Evolutionary conservation across 2,329 filamentous ascomycete species (phyloP).

Genomic region (Capronia epimyces): DNA sequence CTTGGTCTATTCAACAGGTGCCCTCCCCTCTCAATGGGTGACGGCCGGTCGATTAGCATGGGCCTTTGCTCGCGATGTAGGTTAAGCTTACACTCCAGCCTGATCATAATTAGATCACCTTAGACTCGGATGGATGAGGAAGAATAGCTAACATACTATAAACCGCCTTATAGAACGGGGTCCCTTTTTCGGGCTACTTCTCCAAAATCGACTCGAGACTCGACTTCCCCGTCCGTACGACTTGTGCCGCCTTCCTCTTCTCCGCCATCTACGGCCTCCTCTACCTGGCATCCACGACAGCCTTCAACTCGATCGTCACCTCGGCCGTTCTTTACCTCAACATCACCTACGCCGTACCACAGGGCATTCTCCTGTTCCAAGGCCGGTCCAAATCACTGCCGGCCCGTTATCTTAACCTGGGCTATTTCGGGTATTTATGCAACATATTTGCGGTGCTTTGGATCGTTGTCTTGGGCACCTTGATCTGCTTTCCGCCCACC

Average conservation of each 20-base stretch:
- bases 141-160: too few relatives aligned
- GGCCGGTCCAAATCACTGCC: conserved; percentile 30
- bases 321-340: conserved; percentile 5
- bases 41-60: conserved; percentile 48
- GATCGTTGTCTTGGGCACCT: background rate
- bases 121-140: too few relatives aligned
- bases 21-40: too few relatives aligned
- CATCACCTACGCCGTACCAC: conserved; percentile 22
- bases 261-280: conserved; percentile 35
- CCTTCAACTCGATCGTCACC: conserved; percentile 38
- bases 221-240: background rate
- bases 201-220: background rate
- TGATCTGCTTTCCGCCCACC: conserved; percentile 8
- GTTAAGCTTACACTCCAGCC: too few relatives aligned
- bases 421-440: conserved; percentile 1
- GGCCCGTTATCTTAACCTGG: conserved; percentile 4
- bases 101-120: too few relatives aligned
- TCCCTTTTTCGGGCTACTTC: background rate
- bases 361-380: conserved; percentile 39
- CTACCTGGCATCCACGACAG: conserved; percentile 37
- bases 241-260: conserved; percentile 34
- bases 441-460: conserved; percentile 6
- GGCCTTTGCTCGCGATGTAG: conserved; percentile 47
- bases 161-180: too few relatives aligned
- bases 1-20: too few relatives aligned